A percentile compares a stretch with the other conserved stretches of the same genome.
phyloP scores from a whole-genome alignment of 164 flowering plant species.

The Vitis labrusca region DNA sequence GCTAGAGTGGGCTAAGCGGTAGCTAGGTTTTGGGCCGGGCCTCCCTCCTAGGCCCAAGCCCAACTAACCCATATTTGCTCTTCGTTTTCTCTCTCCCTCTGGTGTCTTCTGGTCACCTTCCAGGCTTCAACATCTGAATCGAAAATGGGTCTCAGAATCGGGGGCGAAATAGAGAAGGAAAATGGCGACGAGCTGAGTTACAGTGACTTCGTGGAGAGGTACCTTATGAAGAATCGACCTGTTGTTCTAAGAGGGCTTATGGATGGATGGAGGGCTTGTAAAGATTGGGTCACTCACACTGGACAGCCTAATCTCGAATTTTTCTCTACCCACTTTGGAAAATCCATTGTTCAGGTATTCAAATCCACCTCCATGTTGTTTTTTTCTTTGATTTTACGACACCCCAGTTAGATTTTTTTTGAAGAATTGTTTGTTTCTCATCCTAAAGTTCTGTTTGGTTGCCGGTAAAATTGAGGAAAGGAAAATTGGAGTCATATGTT shows the following conservation, averaged over 20 bases:
- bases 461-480: too few species aligned
- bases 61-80: too few species aligned
- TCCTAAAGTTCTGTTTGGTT: too few species aligned
- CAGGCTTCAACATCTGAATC: neutral
- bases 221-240: conserved; percentile 64
- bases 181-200: conserved; percentile 68
- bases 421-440: too few species aligned
- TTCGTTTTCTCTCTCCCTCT: neutral
- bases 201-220: conserved; percentile 59
- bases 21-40: too few species aligned
- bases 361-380: neutral
- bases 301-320: conserved; percentile 74
- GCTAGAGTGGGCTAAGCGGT: neutral
- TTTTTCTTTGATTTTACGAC: conserved; percentile 4
- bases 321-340: conserved; percentile 69
- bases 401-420: too few species aligned
- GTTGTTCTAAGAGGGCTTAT: conserved; percentile 77
- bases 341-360: conserved; percentile 77
- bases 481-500: too few species aligned
- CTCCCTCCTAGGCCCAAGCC: too few species aligned
- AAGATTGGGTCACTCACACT: conserved; percentile 68
- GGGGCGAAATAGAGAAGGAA: conserved; percentile 65
- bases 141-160: conserved; percentile 61
- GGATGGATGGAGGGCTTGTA: conserved; percentile 85
- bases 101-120: neutral